phyloP scores from a whole-genome alignment of 1,284 basidiomycete species.

The Trametes versicolor region DNA sequence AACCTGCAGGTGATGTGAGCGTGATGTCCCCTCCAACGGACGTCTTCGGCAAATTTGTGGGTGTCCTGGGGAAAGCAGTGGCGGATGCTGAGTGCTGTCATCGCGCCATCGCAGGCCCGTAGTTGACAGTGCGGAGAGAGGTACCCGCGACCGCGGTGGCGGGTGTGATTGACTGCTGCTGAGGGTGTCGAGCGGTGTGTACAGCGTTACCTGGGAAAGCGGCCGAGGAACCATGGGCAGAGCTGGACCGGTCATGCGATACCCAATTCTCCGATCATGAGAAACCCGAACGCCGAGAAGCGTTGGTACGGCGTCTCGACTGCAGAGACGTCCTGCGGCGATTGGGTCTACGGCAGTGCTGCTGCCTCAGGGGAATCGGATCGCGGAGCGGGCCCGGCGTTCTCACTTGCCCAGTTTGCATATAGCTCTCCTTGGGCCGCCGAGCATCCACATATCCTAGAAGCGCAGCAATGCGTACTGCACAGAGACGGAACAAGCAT shows the following conservation, averaged over 20 bases:
- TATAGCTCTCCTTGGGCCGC: not conserved
- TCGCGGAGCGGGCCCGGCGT: constrained; percentile 14
- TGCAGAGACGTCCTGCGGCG: constrained; percentile 20
- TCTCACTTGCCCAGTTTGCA: not conserved
- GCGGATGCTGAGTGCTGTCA: not conserved
- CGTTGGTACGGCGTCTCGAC: constrained; percentile 26
- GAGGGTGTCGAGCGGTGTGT: constrained; percentile 18
- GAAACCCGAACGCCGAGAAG: constrained; percentile 35
- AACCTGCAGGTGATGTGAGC: constrained; percentile 35
- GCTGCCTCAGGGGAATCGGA: constrained; percentile 18
- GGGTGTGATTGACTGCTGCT: constrained; percentile 1
- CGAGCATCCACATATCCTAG: constrained; percentile 4
- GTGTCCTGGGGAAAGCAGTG: not conserved
- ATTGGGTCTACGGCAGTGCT: constrained; percentile 26
- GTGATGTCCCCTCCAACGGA: constrained; percentile 21
- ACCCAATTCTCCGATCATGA: constrained; percentile 36
- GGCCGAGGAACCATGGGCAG: constrained; percentile 20
- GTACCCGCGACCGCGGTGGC: not conserved
- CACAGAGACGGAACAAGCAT: not conserved
- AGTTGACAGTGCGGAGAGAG: not conserved
- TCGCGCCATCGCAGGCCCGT: not conserved
- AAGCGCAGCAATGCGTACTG: not conserved
- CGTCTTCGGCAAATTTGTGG: constrained; percentile 19
- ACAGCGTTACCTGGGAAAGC: constrained; percentile 19
- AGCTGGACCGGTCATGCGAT: constrained; percentile 34